phyloP scores from a whole-genome alignment of 2,329 filamentous ascomycete species.

The Zymoseptoria crescenta region DNA sequence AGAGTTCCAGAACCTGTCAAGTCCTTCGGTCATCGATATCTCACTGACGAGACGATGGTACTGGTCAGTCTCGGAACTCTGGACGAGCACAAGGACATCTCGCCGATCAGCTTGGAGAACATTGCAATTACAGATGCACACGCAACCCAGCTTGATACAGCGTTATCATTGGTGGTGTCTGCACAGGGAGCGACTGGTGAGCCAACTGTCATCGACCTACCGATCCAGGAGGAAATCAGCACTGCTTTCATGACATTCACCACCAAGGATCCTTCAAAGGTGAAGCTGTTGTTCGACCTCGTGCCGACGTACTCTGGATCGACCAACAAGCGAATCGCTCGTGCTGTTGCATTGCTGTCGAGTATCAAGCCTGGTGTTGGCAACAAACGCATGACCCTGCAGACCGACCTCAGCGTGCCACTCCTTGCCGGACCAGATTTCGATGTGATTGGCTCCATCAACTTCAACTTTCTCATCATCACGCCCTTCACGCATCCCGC shows the following conservation, averaged over 20 bases:
- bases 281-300: constrained; percentile 89
- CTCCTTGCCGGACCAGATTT: constrained; percentile 74
- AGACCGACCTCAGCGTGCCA: constrained; percentile 86
- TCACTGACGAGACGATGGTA: constrained; percentile 81
- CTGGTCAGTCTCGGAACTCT: constrained; percentile 90
- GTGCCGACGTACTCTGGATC: constrained; percentile 87
- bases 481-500: constrained; percentile 91
- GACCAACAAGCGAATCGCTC: constrained; percentile 74
- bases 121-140: constrained; percentile 85
- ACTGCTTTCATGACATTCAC: constrained; percentile 92
- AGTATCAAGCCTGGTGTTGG: constrained; percentile 77
- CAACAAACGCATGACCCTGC: constrained; percentile 78
- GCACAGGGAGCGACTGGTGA: constrained; percentile 80
- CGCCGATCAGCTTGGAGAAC: constrained; percentile 77
- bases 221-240: constrained; percentile 85
- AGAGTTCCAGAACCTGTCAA: constrained; percentile 69
- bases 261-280: constrained; percentile 65
- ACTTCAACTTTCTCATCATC: constrained; percentile 94
- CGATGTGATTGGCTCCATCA: constrained; percentile 88
- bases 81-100: constrained; percentile 73
- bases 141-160: constrained; percentile 87
- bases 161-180: constrained; percentile 82
- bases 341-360: constrained; percentile 79
- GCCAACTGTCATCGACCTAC: constrained; percentile 80
- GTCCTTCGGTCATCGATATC: constrained; percentile 90